phyloP scores from a whole-genome alignment of 2,329 filamentous ascomycete genomes.

The Monilinia polystroma region DNA sequence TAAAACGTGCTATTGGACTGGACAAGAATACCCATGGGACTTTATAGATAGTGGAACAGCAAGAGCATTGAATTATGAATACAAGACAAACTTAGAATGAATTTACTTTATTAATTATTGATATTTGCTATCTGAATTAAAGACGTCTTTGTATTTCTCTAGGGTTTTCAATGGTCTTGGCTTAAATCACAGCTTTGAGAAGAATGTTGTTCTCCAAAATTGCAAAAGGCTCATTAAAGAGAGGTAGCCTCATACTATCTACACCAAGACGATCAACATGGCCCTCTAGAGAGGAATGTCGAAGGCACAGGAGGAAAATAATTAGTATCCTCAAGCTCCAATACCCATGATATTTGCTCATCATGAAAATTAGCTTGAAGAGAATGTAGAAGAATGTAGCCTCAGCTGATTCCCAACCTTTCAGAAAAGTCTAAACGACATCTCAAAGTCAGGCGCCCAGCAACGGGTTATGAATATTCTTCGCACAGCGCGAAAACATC shows the following conservation, averaged over 20 bases:
- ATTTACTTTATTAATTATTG: background rate
- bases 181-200: too few species aligned
- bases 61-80: background rate
- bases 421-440: slow-evolving; percentile 62
- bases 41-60: background rate
- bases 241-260: background rate
- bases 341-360: background rate
- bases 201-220: too few species aligned
- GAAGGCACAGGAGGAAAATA: too few species aligned
- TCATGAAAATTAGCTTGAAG: background rate
- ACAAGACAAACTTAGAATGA: background rate
- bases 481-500: slow-evolving; percentile 69
- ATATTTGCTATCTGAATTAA: background rate
- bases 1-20: background rate
- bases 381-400: slow-evolving; percentile 49
- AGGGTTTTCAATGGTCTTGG: background rate
- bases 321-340: background rate
- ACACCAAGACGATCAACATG: too few species aligned
- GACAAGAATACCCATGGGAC: background rate
- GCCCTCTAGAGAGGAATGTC: too few species aligned
- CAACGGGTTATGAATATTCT: slow-evolving; percentile 62
- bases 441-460: slow-evolving; percentile 71
- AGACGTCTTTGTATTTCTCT: background rate
- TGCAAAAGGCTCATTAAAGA: background rate
- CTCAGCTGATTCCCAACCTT: slow-evolving; percentile 71